Evolutionary conservation across 2,329 filamentous ascomycete genomes (phyloP).

Genomic region (Diaporthe sp.): DNA sequence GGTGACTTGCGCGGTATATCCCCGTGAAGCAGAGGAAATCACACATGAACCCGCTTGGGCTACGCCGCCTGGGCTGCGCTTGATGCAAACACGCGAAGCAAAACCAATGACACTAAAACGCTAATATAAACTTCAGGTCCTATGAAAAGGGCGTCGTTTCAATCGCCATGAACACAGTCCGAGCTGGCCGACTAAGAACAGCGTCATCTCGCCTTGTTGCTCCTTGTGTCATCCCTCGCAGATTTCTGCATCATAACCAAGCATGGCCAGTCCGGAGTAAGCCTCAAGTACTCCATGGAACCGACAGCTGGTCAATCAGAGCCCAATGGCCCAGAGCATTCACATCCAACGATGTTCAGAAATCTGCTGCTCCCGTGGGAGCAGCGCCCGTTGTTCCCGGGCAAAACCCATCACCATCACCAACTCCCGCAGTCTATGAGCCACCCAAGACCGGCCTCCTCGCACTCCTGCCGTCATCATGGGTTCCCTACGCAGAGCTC

Average conservation of each 20-base stretch:
- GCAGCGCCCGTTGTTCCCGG: constrained; percentile 11
- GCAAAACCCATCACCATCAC: constrained; percentile 38
- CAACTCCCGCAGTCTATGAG: constrained; percentile 61
- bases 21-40: not conserved
- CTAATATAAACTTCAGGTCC: constrained; percentile 13
- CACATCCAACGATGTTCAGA: constrained; percentile 10
- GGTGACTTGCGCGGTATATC: not conserved
- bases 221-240: not conserved
- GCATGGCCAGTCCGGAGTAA: constrained; percentile 2
- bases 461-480: constrained; percentile 76
- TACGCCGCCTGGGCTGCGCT: not conserved
- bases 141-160: not conserved
- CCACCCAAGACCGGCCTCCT: constrained; percentile 80
- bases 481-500: constrained; percentile 86
- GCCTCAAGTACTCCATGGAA: not conserved
- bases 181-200: constrained; percentile 10
- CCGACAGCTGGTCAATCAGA: not conserved
- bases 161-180: constrained; percentile 25
- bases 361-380: constrained; percentile 6
- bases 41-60: not conserved
- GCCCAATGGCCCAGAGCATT: constrained; percentile 16
- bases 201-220: not conserved
- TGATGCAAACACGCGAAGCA: not conserved
- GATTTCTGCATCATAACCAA: constrained; percentile 1
- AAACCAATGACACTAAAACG: not conserved